Evolutionary conservation across 2,329 filamentous ascomycete genomes (phyloP).

Genomic region (Colletotrichum cordylinicola): DNA sequence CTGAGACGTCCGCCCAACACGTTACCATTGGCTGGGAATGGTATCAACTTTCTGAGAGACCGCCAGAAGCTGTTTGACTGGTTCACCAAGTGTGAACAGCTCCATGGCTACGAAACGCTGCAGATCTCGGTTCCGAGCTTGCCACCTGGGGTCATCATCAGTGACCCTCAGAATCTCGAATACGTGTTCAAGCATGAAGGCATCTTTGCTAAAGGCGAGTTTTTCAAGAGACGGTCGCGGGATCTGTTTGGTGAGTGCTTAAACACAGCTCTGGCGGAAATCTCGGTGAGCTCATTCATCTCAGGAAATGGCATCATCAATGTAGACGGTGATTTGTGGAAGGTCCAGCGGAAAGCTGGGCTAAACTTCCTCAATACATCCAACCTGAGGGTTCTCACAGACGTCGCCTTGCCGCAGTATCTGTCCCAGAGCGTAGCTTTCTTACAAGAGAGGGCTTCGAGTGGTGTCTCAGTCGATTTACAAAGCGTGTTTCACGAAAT

Average conservation of each 20-base stretch:
- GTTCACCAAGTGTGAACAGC: conserved; percentile 64
- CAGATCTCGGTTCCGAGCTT: conserved; percentile 67
- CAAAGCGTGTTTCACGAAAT: conserved; percentile 68
- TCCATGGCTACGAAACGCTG: conserved; percentile 65
- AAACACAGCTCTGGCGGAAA: conserved; percentile 29
- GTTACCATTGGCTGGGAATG: conserved; percentile 64
- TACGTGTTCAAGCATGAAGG: conserved; percentile 67
- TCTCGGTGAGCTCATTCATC: neutral
- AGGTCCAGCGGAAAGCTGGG: conserved; percentile 66
- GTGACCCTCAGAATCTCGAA: conserved; percentile 66
- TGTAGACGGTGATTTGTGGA: conserved; percentile 68
- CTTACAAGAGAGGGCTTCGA: conserved; percentile 38
- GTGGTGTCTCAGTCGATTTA: conserved; percentile 51
- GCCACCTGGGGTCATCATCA: conserved; percentile 68
- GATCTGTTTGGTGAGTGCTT: conserved; percentile 60
- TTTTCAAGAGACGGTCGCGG: conserved; percentile 65
- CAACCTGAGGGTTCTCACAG: conserved; percentile 63
- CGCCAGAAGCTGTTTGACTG: conserved; percentile 66
- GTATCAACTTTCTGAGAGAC: conserved; percentile 64
- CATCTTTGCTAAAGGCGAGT: conserved; percentile 65
- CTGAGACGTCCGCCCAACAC: conserved; percentile 55
- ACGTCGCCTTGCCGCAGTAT: conserved; percentile 61
- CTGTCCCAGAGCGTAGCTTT: conserved; percentile 46
- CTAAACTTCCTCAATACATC: conserved; percentile 62
- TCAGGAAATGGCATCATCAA: conserved; percentile 70